Conservation (phyloP, 306 rosid genomes). For the Trifolium fragiferum region DNA sequence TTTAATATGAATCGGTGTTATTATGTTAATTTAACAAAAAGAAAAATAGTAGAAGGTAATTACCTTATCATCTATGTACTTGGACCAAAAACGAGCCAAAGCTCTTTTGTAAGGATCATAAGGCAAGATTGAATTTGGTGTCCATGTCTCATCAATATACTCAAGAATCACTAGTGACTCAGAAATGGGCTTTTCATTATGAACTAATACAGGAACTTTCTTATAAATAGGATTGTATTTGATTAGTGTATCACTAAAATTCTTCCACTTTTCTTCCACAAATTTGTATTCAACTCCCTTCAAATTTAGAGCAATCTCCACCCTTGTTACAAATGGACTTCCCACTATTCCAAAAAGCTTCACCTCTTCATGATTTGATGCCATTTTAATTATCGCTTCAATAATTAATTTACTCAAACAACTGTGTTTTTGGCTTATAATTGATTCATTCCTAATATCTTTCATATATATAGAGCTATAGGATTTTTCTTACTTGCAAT, state of each 20-base stretch:
- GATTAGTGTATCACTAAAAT: neutral
- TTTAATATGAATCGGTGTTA: neutral
- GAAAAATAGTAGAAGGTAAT: neutral
- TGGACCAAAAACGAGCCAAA: conserved; percentile 65
- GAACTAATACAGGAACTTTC: conserved; percentile 57
- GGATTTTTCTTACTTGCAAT: neutral
- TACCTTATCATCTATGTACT: conserved; percentile 66
- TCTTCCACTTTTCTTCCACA: neutral
- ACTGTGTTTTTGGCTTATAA: neutral
- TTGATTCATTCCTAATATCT: neutral
- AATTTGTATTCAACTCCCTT: neutral
- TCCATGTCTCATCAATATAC: conserved; percentile 65
- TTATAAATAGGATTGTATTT: conserved; percentile 64
- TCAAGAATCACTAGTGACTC: conserved; percentile 67
- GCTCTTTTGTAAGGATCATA: conserved; percentile 50
- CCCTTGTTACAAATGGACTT: conserved; percentile 5
- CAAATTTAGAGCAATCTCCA: conserved; percentile 3
- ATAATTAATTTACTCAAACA: neutral
- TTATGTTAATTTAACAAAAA: too few species aligned
- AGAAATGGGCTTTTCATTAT: conserved; percentile 54
- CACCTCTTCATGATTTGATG: neutral
- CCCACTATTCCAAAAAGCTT: neutral
- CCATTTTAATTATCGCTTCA: neutral
- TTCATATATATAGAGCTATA: neutral
- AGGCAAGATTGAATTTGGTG: conserved; percentile 50